Percentiles rank a stretch among this genome's conserved stretches.
These are phyloP conservation scores for Jacaranda copaia DNA, from an alignment of 257 asterid species.

Conservation along the genomic window DNA sequence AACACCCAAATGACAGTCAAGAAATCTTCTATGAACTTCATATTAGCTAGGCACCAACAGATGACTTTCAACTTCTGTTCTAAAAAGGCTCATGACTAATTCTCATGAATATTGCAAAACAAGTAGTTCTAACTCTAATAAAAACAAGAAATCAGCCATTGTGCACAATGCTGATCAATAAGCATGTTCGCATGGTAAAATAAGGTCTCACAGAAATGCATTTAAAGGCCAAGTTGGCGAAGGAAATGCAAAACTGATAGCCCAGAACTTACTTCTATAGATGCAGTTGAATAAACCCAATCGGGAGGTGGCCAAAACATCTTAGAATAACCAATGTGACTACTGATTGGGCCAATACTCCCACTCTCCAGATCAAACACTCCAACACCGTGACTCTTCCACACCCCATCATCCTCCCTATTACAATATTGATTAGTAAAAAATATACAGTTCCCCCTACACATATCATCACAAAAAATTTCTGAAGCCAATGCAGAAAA, in stretches of 20 bases:
- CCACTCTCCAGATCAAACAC: conserved; percentile 78
- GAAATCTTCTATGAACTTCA: neutral
- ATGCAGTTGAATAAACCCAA: conserved; percentile 63
- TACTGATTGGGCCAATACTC: conserved; percentile 62
- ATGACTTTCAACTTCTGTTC: neutral
- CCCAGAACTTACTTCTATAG: conserved; percentile 62
- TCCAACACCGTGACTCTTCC: conserved; percentile 60
- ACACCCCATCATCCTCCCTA: conserved; percentile 61
- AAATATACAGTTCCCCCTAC: conserved; percentile 72
- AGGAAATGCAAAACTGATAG: conserved; percentile 2
- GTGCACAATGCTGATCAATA: conserved; percentile 15
- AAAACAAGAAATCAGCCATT: conserved; percentile 10
- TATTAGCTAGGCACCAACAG: neutral
- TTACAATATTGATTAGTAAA: conserved; percentile 62
- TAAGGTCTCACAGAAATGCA: conserved; percentile 13
- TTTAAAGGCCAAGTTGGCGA: neutral
- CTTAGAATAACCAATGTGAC: conserved; percentile 51
- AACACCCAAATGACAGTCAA: conserved; percentile 12
- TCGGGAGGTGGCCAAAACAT: conserved; percentile 93
- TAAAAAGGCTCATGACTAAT: neutral
- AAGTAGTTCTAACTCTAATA: conserved; percentile 1
- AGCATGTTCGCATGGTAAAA: conserved; percentile 4
- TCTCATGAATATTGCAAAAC: neutral
- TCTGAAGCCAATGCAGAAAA: conserved; percentile 70
- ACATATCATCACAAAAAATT: conserved; percentile 40